Percentiles rank a stretch among this genome's conserved stretches.
phyloP scores from a whole-genome alignment of 2,329 filamentous ascomycete genomes.

The Diaporthe ampelina region DNA sequence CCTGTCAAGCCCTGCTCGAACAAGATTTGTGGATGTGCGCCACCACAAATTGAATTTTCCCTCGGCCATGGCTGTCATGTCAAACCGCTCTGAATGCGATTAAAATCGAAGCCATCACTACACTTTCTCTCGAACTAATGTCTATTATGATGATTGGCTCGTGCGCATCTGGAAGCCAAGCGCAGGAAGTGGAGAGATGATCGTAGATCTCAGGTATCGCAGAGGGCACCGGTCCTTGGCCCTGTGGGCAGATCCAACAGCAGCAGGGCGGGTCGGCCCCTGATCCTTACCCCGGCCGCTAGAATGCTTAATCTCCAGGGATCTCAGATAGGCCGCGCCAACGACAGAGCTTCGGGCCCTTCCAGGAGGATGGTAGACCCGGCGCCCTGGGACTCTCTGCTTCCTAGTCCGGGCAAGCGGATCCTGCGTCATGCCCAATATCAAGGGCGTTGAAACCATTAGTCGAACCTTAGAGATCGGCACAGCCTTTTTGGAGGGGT shows the following conservation, averaged over 20 bases:
- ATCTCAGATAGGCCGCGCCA: neutral
- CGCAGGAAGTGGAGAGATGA: neutral
- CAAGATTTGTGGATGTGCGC: neutral
- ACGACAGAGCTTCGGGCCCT: constrained; percentile 19
- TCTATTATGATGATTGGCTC: neutral
- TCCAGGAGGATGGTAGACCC: constrained; percentile 27
- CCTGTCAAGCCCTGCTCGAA: constrained; percentile 3
- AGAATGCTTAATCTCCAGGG: constrained; percentile 30
- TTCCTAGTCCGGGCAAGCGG: constrained; percentile 19
- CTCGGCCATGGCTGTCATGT: neutral
- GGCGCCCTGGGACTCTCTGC: neutral
- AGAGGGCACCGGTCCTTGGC: neutral
- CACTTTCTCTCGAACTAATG: neutral
- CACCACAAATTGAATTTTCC: neutral
- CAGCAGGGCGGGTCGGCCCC: neutral
- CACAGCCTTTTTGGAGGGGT: neutral
- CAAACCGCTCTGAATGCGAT: neutral
- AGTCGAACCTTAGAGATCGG: constrained; percentile 16
- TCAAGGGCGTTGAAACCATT: constrained; percentile 21
- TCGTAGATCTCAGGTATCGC: neutral
- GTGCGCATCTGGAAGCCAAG: neutral
- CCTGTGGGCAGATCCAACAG: neutral
- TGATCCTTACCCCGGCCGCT: constrained; percentile 22
- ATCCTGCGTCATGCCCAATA: neutral
- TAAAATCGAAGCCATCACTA: neutral